Base-by-base conservation (phyloP, 2,329 filamentous ascomycete species). In the Epicoccum sorghinum region DNA sequence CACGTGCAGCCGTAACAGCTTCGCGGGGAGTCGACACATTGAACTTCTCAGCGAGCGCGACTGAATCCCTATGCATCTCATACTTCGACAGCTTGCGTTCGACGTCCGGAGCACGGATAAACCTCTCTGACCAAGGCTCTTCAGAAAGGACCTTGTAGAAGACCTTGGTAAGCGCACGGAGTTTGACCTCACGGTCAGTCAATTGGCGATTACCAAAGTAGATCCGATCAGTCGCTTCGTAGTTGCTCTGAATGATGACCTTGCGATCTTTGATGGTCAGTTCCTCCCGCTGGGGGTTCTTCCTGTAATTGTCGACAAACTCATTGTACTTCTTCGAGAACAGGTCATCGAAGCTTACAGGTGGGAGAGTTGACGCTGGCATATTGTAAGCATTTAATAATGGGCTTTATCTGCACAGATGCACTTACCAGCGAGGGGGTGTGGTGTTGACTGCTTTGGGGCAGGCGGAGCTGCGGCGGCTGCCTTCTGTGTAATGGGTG, bases 141-240 rank as follows among this genome's bases (percentile, higher is more conserved):
- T 75, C 72, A 9, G 71, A 70, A n/a, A 75, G 62, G 8, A 74
- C 66, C 46, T 70, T 71, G 60, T 69, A 72, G 43, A 75, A 72
- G 44, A 75, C 69, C 41, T 72, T 72, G 52, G 71, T 74, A 7
- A 75, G 65, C 36, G 72, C 71, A 48, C 69, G 69, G 29, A 74
- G 60, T 57, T 73, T 73, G 56, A 68, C 65, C 18, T 75, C 69
- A 27, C 64, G 56, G 46, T 73, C 70, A 13, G 59, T 55, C 13
- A 73, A 59, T 24, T 58, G 55, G 24, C 70, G 69, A 37, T 52
- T 52, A 14, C 65, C 68, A 38, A 71, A 75, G 53, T 64, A 70
- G 24, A 60, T 36, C 32, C 65, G 54, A 53, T 75, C 72, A 13
- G 72, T 71, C 9, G 66, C 62, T 3, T 46, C 23, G 52, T 69